Evolutionary conservation across 176 grass and related monocot species (phyloP), one percentile per base, ranked within the genome.

Genomic region (Oropetium thomaeum): DNA sequence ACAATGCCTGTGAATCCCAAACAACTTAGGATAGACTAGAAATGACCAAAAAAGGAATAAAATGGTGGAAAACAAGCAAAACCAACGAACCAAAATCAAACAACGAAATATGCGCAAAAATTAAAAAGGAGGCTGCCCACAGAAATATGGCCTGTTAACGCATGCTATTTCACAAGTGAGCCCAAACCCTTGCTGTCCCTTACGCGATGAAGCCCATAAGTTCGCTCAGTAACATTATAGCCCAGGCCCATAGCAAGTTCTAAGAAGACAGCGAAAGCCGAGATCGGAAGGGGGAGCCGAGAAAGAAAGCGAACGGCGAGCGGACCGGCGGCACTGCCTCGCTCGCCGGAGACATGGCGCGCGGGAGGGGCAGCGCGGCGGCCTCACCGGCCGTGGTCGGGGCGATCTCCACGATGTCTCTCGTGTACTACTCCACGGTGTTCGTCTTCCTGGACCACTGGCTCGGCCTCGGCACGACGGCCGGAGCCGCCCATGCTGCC

Each of bases 401-500:
- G 27, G 72, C 86, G 74, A 35, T 89, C 1, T 20, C 65, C 20
- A 26, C 84, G 69, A 80, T 88, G 58, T 82, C 60, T 22, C 84
- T 86, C n/a, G 96, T 70, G 20, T 99, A 88, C 66, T 95, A 90
- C 82, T 30, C 69, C 39, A 90, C 91, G 63, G 84, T 99, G 54
- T 95, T 99, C 79, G 80, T 92, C 53, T 88, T 88, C 61, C 38
- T 99, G 15, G 84, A 95, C 70, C 88, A 83, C 41, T 92, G 86
- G 91, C 71, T 99, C 58, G 84, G 82, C 77, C 89, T 93, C 71
- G 79, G 73, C 70, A 82, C 87, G 37, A 22, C 70, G 58, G 70
- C 82, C 26, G 86, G 95, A 52, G 77, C 79, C 52, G 70, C 86
- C 41, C 81, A 94, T 71, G 86, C 84, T 2, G 76, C 72, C 25